These are phyloP conservation scores for Phytophthora palmivora DNA, from an alignment of 352 stramenopile species.

Conservation along the genomic window DNA sequence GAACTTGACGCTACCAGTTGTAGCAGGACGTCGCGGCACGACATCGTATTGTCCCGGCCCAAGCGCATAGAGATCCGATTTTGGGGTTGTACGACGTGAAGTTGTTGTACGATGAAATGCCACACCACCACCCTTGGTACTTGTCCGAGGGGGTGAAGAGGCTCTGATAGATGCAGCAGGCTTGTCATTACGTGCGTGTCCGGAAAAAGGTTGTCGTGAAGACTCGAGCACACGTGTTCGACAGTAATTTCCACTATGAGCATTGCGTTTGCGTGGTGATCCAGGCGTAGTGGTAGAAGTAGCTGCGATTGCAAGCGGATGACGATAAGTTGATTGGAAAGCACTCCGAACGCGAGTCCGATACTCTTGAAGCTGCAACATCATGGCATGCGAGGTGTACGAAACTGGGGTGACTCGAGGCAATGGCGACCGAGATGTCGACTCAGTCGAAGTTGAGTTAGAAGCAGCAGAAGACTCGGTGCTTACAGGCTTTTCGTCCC, in stretches of 20 bases:
- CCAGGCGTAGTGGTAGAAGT: slow-evolving; percentile 3
- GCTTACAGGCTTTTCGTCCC: neutral
- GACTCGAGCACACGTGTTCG: slow-evolving; percentile 50
- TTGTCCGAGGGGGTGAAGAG: slow-evolving; percentile 16
- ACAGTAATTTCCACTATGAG: slow-evolving; percentile 41
- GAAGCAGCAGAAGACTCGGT: too few species aligned
- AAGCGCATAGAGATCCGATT: slow-evolving; percentile 50
- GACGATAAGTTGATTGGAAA: slow-evolving; percentile 60
- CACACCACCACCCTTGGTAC: slow-evolving; percentile 41
- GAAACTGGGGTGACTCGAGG: slow-evolving; percentile 26
- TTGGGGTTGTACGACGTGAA: slow-evolving; percentile 36
- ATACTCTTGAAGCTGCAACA: slow-evolving; percentile 69
- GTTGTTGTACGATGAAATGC: slow-evolving; percentile 51
- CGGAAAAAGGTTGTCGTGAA: slow-evolving; percentile 45
- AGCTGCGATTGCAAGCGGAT: slow-evolving; percentile 33
- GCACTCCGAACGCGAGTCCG: slow-evolving; percentile 49
- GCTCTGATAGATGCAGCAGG: slow-evolving; percentile 3
- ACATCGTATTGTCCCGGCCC: too few species aligned
- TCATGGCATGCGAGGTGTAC: slow-evolving; percentile 67
- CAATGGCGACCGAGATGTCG: slow-evolving; percentile 12
- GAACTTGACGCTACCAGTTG: too few species aligned
- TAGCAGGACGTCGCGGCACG: too few species aligned
- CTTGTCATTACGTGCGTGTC: slow-evolving; percentile 2
- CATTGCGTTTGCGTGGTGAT: slow-evolving; percentile 21
- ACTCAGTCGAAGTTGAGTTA: slow-evolving; percentile 2